Evolutionary conservation across 371 early-diverging fungal species (phyloP), one percentile per base, ranked within the genome.

Genomic region (Phascolomyces articulosus): DNA sequence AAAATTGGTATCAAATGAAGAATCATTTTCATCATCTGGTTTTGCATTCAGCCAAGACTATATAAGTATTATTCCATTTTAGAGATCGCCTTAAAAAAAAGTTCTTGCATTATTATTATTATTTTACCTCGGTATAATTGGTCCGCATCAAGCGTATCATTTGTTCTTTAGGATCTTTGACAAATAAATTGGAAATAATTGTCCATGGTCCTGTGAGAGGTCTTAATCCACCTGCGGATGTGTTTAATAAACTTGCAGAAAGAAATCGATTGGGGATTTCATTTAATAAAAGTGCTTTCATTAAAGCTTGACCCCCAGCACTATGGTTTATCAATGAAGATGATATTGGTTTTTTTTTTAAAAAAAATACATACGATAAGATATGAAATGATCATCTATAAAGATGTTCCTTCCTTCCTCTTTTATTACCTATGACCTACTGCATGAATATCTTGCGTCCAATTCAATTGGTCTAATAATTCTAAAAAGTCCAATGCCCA

Each of bases 401-500:
- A n/a, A n/a, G n/a, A n/a, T n/a, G n/a, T n/a, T n/a, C n/a, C n/a
- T n/a, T n/a, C n/a, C n/a, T n/a, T n/a, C n/a, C n/a, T n/a, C n/a
- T n/a, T n/a, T n/a, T n/a, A n/a, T n/a, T n/a, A n/a, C n/a, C n/a
- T n/a, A n/a, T 91, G 79, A 1, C 93, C 94, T n/a, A 85, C 85
- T 28, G 91, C 55, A 72, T 91, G 86, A 8, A 92, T 76, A 55
- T 85, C 8, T 72, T 60, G 0, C 11, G 65, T 79, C 93, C 93
- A 93, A 1, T 82, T 85, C 41, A 92, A 61, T 29, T 88, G 84
- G 31, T 85, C 83, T 44, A 92, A 69, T 13, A 94, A 64, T 16
- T 81, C 79, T 31, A 78, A 56, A 0, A 89, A 79, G 63, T 94
- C 94, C 24, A 64, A 24, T 2, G 93, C 92, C 88, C 66, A 67